Base-by-base conservation (phyloP, 768 basidiomycete species). In the Suillus subalutaceus region DNA sequence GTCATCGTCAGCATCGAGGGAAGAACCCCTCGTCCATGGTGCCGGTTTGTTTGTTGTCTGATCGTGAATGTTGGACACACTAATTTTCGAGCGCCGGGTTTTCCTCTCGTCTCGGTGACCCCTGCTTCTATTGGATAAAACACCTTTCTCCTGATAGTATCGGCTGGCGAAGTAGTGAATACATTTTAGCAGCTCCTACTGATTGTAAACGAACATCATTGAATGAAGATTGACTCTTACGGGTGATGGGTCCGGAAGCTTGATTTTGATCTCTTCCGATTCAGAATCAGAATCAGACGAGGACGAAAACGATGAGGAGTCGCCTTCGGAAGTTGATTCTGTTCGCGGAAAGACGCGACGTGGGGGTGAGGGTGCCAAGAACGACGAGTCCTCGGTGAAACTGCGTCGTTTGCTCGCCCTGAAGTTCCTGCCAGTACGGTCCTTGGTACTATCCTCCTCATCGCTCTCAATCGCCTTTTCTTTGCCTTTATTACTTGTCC, bases 61-160 rank as follows among this genome's bases (percentile, higher is more conserved):
- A 13, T 67, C 66, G 26, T 78, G 77, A 4, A 76, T 62, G 20
- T 69, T 78, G 18, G 62, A 44, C 40, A 62, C 67, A 30, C 64
- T 37, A 46, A 64, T 15, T 41, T 62, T 67, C 16, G 37, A 52
- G 62, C 66, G 66, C 63, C 73, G 77, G 61, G 68, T 72, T 69
- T 79, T 86, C 73, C 75, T 81, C 70, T 77, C 78, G 65, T 72
- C 77, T 15, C 86, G 83, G 66, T 79, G 84, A 50, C 83, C 74
- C 63, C 80, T 82, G 18, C 84, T 78, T 13, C 76, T 79, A 67
- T 91, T 83, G 23, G 81, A 76, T 3, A 92, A 74, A 67, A 91
- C 84, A 0, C 88, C 90, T 63, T 82, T 80, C 68, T 88, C 86
- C 26, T 79, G 78, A 69, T 92, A 94, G 72, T 89, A 89, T 26